Percentiles rank a stretch among this genome's conserved stretches.
Conservation (phyloP, 305 asterid genomes). For the Fraxinus floribunda region DNA sequence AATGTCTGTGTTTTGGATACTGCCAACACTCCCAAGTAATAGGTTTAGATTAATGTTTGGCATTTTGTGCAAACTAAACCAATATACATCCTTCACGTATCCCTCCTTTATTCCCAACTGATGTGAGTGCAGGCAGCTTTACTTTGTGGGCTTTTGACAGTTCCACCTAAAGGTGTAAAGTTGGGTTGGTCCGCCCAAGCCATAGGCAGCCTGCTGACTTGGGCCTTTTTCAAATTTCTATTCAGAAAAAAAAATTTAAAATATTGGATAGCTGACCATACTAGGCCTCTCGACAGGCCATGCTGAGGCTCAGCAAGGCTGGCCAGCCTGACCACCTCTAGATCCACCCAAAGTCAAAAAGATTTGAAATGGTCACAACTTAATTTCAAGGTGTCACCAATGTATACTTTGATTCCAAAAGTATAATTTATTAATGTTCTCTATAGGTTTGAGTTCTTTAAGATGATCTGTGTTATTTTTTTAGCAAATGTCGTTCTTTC, state of each 20-base stretch:
- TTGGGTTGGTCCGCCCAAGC: not conserved
- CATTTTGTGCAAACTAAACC: not conserved
- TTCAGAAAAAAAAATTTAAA: no score
- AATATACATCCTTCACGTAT: not conserved
- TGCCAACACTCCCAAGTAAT: not conserved
- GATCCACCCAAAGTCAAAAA: not conserved
- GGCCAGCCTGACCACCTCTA: not conserved
- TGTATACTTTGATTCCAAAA: not conserved
- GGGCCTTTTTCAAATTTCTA: not conserved
- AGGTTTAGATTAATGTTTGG: not conserved
- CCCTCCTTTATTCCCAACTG: not conserved
- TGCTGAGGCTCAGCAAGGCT: not conserved
- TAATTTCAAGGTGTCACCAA: not conserved
- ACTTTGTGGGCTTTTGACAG: not conserved
- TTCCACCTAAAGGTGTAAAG: not conserved
- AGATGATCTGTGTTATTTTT: not conserved
- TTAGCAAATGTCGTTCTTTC: not conserved
- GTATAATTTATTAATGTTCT: not conserved
- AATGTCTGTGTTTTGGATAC: not conserved
- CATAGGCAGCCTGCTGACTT: not conserved
- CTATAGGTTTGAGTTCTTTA: not conserved
- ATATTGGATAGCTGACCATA: not conserved
- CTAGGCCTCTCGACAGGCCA: not conserved
- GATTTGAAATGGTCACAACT: not conserved
- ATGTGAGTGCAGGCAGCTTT: not conserved